Conservation (phyloP, 805 yeast genomes). For the Ogataea corticis region DNA sequence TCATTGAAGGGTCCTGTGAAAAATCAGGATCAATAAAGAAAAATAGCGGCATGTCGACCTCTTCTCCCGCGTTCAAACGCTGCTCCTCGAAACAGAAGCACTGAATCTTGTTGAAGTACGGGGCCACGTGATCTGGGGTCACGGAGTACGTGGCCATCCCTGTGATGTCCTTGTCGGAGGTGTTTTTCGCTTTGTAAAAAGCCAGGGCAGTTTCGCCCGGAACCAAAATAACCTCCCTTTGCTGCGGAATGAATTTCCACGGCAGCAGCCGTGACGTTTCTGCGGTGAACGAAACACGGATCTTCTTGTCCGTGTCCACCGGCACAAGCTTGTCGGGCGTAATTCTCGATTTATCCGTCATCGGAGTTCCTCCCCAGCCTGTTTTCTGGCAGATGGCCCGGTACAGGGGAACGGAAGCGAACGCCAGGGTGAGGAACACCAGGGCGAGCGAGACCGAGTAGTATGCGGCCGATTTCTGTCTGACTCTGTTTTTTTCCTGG, state of each 20-base stretch:
- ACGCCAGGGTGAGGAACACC: slow-evolving; percentile 72
- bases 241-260: slow-evolving; percentile 95
- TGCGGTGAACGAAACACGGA: slow-evolving; percentile 84
- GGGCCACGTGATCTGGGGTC: slow-evolving; percentile 94
- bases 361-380: slow-evolving; percentile 95
- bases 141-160: slow-evolving; percentile 99
- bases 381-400: slow-evolving; percentile 90
- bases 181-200: slow-evolving; percentile 88
- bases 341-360: slow-evolving; percentile 77
- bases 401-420: slow-evolving; percentile 91
- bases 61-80: slow-evolving; percentile 90
- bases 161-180: slow-evolving; percentile 82
- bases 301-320: slow-evolving; percentile 79
- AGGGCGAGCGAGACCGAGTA: slow-evolving; percentile 71
- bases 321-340: slow-evolving; percentile 88
- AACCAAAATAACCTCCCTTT: slow-evolving; percentile 84
- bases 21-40: slow-evolving; percentile 96
- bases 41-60: slow-evolving; percentile 98
- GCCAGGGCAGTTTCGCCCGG: slow-evolving; percentile 99
- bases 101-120: slow-evolving; percentile 94
- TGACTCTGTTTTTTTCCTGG: slow-evolving; percentile 29
- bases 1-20: slow-evolving; percentile 89
- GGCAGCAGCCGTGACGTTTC: slow-evolving; percentile 90
- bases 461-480: slow-evolving; percentile 58
- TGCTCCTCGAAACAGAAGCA: slow-evolving; percentile 99